Evolutionary conservation across 2,329 filamentous ascomycete genomes (phyloP).

Genomic region (Pyrenochaeta sp.): DNA sequence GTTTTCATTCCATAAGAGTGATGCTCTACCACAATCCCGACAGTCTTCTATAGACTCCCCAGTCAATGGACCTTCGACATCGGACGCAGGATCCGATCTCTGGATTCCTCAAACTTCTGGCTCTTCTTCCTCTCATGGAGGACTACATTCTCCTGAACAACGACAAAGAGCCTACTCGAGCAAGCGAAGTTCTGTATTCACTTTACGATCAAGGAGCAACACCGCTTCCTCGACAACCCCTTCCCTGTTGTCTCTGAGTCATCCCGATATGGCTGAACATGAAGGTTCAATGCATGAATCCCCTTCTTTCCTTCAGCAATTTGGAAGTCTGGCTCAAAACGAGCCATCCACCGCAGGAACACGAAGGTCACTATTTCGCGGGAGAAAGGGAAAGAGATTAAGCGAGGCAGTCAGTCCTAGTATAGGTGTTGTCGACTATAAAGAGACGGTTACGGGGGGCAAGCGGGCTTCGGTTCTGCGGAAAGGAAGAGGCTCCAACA

Average conservation of each 20-base stretch:
- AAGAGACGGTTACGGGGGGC: conserved; percentile 33
- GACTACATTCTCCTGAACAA: conserved; percentile 42
- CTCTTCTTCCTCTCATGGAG: conserved; percentile 31
- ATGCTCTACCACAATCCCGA: conserved; percentile 35
- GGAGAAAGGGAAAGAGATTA: conserved; percentile 43
- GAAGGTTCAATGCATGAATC: conserved; percentile 31
- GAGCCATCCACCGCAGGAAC: conserved; percentile 25
- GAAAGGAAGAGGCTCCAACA: conserved; percentile 32
- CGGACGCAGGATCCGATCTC: conserved; percentile 32
- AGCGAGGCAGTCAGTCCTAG: conserved; percentile 41
- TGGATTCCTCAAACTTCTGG: conserved; percentile 36
- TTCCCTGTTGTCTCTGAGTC: conserved; percentile 30
- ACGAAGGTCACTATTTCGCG: conserved; percentile 43
- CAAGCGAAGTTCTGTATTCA: conserved; percentile 47
- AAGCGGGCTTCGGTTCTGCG: conserved; percentile 45
- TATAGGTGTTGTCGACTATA: conserved; percentile 26
- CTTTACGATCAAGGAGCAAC: conserved; percentile 47
- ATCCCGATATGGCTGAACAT: conserved; percentile 30
- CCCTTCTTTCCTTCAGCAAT: conserved; percentile 32
- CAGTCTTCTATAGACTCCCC: conserved; percentile 45
- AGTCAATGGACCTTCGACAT: conserved; percentile 26
- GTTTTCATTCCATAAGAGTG: conserved; percentile 48
- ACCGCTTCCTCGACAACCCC: conserved; percentile 45
- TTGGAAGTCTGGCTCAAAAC: conserved; percentile 26
- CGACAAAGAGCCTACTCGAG: conserved; percentile 24